A percentile compares a stretch with the other conserved stretches of the same genome.
These are phyloP conservation scores for Priceomyces melissophilus DNA, from an alignment of 805 yeast species.

Conservation along the genomic window DNA sequence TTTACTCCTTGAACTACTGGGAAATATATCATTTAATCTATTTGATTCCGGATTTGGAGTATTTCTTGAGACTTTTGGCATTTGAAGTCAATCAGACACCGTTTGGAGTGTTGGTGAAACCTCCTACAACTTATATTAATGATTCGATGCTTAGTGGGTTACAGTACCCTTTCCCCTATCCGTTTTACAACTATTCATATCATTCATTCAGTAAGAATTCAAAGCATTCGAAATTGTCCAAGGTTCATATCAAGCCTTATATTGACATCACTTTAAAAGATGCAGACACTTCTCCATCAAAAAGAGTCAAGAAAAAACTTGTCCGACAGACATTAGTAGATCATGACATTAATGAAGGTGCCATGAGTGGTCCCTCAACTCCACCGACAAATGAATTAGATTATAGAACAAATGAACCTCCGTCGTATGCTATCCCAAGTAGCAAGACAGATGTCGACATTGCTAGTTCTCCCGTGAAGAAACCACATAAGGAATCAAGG, in stretches of 20 bases:
- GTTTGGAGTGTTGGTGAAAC: conserved; percentile 36
- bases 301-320: neutral
- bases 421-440: conserved; percentile 1
- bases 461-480: conserved; percentile 3
- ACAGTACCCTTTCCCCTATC: conserved; percentile 44
- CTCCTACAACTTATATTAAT: conserved; percentile 36
- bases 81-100: conserved; percentile 35
- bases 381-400: no score
- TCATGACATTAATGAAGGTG: neutral
- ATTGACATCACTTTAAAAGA: conserved; percentile 32
- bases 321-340: neutral
- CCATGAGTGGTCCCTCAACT: neutral
- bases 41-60: conserved; percentile 28
- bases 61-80: conserved; percentile 29
- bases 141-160: conserved; percentile 37
- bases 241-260: conserved; percentile 31
- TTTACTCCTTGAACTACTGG: conserved; percentile 41
- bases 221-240: conserved; percentile 22
- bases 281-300: conserved; percentile 1
- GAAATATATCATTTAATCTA: conserved; percentile 40
- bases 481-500: conserved; percentile 6
- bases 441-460: conserved; percentile 8
- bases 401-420: neutral
- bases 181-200: conserved; percentile 43
- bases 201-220: conserved; percentile 31